Percentiles rank a stretch among this genome's conserved stretches.
These are phyloP conservation scores for Capronia americana DNA, from an alignment of 2,329 filamentous ascomycete genomes.

Conservation along the genomic window DNA sequence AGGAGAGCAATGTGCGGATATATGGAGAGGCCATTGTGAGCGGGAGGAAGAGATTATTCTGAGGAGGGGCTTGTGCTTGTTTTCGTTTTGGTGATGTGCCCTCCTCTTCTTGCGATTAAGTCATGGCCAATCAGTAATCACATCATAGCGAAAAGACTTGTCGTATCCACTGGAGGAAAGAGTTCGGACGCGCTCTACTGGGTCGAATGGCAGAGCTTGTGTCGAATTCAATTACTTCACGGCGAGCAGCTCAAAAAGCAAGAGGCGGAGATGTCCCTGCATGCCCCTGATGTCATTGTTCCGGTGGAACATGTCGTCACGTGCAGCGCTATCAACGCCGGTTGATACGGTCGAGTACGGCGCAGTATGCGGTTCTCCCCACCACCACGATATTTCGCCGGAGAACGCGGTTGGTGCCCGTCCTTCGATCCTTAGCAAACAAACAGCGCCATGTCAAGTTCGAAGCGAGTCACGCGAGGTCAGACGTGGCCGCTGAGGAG, in stretches of 20 bases:
- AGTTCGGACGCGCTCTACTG: conserved; percentile 10
- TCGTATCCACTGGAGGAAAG: conserved; percentile 9
- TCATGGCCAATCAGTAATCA: conserved; percentile 13
- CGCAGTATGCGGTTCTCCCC: background rate
- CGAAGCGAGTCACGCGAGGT: conserved; percentile 5
- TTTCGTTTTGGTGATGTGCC: background rate
- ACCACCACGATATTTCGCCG: conserved; percentile 10
- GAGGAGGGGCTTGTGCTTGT: background rate
- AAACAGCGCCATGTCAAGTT: background rate
- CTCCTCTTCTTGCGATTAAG: background rate
- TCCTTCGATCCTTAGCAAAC: background rate
- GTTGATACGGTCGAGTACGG: background rate
- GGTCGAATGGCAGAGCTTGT: background rate
- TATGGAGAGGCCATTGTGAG: conserved; percentile 31
- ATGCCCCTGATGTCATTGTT: conserved; percentile 13
- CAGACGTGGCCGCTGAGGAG: background rate
- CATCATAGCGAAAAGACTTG: background rate
- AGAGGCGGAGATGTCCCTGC: conserved; percentile 5
- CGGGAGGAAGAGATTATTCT: background rate
- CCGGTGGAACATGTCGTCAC: background rate
- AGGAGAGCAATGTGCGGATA: conserved; percentile 29
- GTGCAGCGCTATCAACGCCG: background rate
- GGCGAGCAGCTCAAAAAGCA: conserved; percentile 1
- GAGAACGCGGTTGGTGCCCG: background rate
- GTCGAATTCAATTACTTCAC: conserved; percentile 6